Base-by-base conservation (phyloP, 140 eudicot genomes). In the Erigeron philadelphicus region DNA sequence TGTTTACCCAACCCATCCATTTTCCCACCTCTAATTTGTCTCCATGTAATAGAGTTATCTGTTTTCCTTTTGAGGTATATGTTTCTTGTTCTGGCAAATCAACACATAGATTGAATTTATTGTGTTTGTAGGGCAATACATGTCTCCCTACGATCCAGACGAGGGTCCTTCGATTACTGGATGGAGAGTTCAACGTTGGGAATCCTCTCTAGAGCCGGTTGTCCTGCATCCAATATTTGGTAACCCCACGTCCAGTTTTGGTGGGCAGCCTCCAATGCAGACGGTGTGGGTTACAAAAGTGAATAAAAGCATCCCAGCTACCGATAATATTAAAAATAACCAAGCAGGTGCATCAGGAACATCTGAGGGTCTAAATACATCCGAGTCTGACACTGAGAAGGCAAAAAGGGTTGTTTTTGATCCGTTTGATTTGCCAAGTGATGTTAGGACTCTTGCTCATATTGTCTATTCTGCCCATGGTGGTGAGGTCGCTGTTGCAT, bases 181-280 rank as follows among this genome's bases (percentile, higher is more conserved):
- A 68, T 93, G 98, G 98, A 85, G 98, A 76, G 98, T 93, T 81
- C 98, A 93, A 79, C 93, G 98, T 18, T 93, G 98, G 98, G 98
- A 93, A 68, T 93, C 96, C 43, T 82, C 97, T 19, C 82, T 93
- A 47, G 87, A 93, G 83, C 87, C 87, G 56, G 98, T 93, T 74
- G 98, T 93, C 60, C 89, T 93, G 68, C 98, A 93, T 73, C 98
- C 86, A 71, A 87, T 93, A 78, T 93, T 93, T 69, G 98, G 96
- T n/a, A 93, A 85, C 54, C 98, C 98, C 11, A 80, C 88, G 41
- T 81, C 96, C 55, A 87, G 72, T 78, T 89, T 89, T 53, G 88
- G 96, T 70, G 96, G 96, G 16, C 90, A 84, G 71, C 84, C 89
- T 21, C 98, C 98, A 18, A 89, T 85, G 89, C 98, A 93, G 84